phyloP scores from a whole-genome alignment of 1,284 basidiomycete species.

The Ganoderma meredithae region DNA sequence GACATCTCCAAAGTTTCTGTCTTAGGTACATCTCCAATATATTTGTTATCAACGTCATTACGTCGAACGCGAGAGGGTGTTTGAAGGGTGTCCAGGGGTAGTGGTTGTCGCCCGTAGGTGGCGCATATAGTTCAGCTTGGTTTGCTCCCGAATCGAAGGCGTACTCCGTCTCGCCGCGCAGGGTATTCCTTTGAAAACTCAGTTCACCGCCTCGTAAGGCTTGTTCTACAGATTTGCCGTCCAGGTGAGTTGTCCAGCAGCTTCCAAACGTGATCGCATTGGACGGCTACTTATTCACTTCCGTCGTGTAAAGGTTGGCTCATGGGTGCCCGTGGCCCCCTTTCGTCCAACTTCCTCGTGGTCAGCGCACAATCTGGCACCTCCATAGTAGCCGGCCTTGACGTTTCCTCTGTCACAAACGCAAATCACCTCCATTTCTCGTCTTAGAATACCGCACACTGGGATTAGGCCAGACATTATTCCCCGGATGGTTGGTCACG shows the following conservation, averaged over 20 bases:
- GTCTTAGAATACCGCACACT: not conserved
- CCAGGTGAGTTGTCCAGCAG: not conserved
- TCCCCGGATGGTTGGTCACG: not conserved
- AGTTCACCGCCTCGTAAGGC: not conserved
- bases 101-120: not conserved
- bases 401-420: not conserved
- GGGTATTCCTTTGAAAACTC: not conserved
- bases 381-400: not conserved
- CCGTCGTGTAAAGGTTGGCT: not conserved
- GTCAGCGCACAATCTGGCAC: not conserved
- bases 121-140: not conserved
- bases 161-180: not conserved
- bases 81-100: not conserved
- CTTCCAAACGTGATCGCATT: not conserved
- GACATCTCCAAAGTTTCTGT: constrained; percentile 50
- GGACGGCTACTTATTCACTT: constrained; percentile 4
- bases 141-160: not conserved
- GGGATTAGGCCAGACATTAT: not conserved
- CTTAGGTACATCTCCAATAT: constrained; percentile 8
- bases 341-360: not conserved
- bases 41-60: not conserved
- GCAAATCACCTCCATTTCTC: not conserved
- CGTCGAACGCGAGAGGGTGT: not conserved
- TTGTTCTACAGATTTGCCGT: not conserved
- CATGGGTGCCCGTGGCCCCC: not conserved